Percentiles rank a stretch among this genome's conserved stretches.
phyloP scores from a whole-genome alignment of 1,284 basidiomycete genomes.

The Anthracocystis setariae region DNA sequence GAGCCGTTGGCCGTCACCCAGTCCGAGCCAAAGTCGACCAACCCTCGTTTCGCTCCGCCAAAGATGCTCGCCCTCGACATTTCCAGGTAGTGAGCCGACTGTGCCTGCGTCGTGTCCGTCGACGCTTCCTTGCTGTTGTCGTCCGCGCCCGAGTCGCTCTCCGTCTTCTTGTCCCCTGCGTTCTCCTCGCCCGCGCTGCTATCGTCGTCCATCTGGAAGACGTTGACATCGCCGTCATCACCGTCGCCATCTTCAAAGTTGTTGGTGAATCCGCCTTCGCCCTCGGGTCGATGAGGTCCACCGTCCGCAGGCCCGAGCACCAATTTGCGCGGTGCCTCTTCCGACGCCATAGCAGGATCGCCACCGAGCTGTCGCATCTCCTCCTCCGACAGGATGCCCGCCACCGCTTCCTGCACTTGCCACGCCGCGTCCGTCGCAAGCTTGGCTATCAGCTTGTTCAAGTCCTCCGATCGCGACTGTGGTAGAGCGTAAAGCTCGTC shows the following conservation, averaged over 20 bases:
- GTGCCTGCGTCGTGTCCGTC: conserved; percentile 9
- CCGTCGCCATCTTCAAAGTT: conserved; percentile 32
- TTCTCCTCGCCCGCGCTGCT: conserved; percentile 4
- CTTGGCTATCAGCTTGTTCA: conserved; percentile 52
- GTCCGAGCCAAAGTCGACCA: conserved; percentile 27
- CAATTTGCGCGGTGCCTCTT: conserved; percentile 30
- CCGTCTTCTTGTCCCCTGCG: conserved; percentile 10
- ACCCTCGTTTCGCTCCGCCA: conserved; percentile 23
- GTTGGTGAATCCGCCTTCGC: conserved; percentile 32
- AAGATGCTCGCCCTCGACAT: conserved; percentile 34
- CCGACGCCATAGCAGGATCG: conserved; percentile 1
- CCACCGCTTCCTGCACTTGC: conserved; percentile 56
- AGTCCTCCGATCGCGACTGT: conserved; percentile 40
- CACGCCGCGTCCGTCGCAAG: conserved; percentile 51
- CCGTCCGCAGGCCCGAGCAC: conserved; percentile 64
- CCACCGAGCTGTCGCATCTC: conserved; percentile 16
- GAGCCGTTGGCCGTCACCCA: conserved; percentile 38
- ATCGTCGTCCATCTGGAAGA: conserved; percentile 48
- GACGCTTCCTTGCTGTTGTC: conserved; percentile 5
- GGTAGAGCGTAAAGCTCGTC: conserved; percentile 63
- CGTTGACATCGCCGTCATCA: conserved; percentile 25
- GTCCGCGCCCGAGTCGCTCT: conserved; percentile 8
- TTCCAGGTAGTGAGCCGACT: conserved; percentile 42
- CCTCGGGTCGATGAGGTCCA: conserved; percentile 38
- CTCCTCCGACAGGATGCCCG: conserved; percentile 33